A percentile compares a stretch with the other conserved stretches of the same genome.
phyloP scores from a whole-genome alignment of 257 asterid genomes.

The Capsicum chinense region DNA sequence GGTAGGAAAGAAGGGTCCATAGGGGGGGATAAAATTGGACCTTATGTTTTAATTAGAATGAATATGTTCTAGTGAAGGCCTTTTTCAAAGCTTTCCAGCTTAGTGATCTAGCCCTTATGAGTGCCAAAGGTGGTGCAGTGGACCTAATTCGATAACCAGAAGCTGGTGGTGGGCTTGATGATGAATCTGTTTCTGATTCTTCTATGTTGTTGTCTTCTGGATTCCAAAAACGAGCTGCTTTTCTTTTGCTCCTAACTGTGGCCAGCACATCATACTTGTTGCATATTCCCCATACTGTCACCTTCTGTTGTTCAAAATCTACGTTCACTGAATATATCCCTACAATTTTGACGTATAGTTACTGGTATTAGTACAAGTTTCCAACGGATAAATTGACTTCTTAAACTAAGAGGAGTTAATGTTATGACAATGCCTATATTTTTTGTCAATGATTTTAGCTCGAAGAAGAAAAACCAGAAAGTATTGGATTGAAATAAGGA shows the following conservation, averaged over 20 bases:
- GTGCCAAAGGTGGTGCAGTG: conserved; percentile 41
- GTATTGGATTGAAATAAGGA: neutral
- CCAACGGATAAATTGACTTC: neutral
- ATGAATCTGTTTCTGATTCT: conserved; percentile 30
- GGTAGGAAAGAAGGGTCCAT: too few relatives aligned
- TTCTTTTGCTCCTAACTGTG: conserved; percentile 58
- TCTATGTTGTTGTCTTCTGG: conserved; percentile 43
- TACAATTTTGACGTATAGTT: conserved; percentile 10
- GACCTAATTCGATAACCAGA: conserved; percentile 27
- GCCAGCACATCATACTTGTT: conserved; percentile 63
- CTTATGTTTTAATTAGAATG: conserved; percentile 41
- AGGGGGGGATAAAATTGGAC: too few relatives aligned
- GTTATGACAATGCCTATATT: too few relatives aligned
- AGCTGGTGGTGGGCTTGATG: conserved; percentile 38
- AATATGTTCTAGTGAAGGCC: conserved; percentile 59
- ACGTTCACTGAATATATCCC: conserved; percentile 80
- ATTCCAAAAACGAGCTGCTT: conserved; percentile 72
- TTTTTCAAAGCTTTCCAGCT: conserved; percentile 63
- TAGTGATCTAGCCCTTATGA: conserved; percentile 53
- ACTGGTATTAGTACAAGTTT: neutral
- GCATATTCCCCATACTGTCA: conserved; percentile 93
- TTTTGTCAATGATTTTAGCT: neutral
- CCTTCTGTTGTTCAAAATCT: conserved; percentile 61
- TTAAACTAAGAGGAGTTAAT: too few relatives aligned
- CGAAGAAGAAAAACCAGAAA: neutral